These are phyloP conservation scores for Eucalyptus erythrocorys DNA, from an alignment of 345 rosid genomes.

Conservation along the genomic window DNA sequence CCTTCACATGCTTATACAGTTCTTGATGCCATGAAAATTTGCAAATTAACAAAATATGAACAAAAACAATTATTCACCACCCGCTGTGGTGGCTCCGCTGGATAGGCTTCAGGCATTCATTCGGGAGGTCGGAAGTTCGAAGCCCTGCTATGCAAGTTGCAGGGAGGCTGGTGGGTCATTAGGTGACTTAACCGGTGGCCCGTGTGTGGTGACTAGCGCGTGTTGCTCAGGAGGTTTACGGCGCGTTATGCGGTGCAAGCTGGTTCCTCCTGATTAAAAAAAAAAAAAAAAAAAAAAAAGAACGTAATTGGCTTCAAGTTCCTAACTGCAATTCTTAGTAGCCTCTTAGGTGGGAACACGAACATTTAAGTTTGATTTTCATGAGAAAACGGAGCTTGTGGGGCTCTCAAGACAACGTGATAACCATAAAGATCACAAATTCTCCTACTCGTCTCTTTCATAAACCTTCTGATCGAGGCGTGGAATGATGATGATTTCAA, in stretches of 20 bases:
- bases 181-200: too few species aligned
- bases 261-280: too few species aligned
- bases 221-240: too few species aligned
- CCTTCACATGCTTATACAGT: too few species aligned
- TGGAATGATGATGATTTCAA: constrained; percentile 17
- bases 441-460: not conserved
- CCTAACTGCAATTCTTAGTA: not conserved
- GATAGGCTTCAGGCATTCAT: too few species aligned
- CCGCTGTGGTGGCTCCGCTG: too few species aligned
- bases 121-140: too few species aligned
- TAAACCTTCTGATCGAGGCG: constrained; percentile 6
- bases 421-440: not conserved
- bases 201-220: too few species aligned
- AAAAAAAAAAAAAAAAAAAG: too few species aligned
- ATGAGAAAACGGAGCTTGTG: not conserved
- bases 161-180: too few species aligned
- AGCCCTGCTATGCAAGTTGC: too few species aligned
- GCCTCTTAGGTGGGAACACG: not conserved
- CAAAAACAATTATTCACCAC: not conserved
- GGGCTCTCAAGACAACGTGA: not conserved
- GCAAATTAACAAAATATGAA: not conserved
- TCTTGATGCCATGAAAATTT: not conserved
- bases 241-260: too few species aligned
- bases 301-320: not conserved
- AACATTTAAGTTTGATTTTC: not conserved